Evolutionary conservation across 2,329 filamentous ascomycete genomes (phyloP).

Genomic region (Fusarium napiforme): DNA sequence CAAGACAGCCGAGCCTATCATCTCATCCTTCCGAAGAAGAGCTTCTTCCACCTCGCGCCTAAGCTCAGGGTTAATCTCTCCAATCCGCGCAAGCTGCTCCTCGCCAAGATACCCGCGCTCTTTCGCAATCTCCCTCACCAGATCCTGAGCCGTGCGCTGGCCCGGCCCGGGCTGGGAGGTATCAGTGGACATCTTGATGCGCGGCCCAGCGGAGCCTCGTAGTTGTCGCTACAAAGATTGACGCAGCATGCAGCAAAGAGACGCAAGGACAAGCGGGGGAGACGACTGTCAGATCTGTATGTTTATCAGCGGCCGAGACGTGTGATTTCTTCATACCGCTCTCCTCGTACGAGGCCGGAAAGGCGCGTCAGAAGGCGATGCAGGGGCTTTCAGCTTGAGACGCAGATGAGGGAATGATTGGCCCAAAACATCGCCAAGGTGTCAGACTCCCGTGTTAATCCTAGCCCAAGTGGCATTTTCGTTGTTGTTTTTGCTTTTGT

Average conservation of each 20-base stretch:
- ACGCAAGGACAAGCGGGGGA: not conserved
- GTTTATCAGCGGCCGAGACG: not conserved
- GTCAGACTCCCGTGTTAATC: slow-evolving; percentile 19
- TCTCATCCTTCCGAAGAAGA: slow-evolving; percentile 37
- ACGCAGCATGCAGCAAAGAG: not conserved
- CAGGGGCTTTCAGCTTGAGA: slow-evolving; percentile 34
- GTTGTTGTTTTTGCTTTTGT: slow-evolving; percentile 5
- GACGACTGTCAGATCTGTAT: not conserved
- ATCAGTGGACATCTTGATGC: not conserved
- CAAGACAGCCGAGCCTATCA: slow-evolving; percentile 40
- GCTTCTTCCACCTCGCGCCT: slow-evolving; percentile 37
- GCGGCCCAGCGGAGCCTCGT: slow-evolving; percentile 9
- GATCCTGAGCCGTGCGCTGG: slow-evolving; percentile 17
- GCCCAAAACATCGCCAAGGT: slow-evolving; percentile 17
- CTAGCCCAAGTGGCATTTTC: not conserved
- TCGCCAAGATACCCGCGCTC: slow-evolving; percentile 38
- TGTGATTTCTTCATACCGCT: not conserved
- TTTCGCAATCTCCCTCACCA: slow-evolving; percentile 38
- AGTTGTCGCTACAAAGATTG: not conserved
- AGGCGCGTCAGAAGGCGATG: slow-evolving; percentile 11
- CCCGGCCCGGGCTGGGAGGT: not conserved
- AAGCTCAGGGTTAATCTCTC: slow-evolving; percentile 29
- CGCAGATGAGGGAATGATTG: slow-evolving; percentile 17
- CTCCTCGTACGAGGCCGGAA: slow-evolving; percentile 19
- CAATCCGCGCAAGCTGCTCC: slow-evolving; percentile 31